A percentile compares a stretch with the other conserved stretches of the same genome.
Conservation (phyloP, 2,329 filamentous ascomycete species). For the Dactylellina cionopaga region DNA sequence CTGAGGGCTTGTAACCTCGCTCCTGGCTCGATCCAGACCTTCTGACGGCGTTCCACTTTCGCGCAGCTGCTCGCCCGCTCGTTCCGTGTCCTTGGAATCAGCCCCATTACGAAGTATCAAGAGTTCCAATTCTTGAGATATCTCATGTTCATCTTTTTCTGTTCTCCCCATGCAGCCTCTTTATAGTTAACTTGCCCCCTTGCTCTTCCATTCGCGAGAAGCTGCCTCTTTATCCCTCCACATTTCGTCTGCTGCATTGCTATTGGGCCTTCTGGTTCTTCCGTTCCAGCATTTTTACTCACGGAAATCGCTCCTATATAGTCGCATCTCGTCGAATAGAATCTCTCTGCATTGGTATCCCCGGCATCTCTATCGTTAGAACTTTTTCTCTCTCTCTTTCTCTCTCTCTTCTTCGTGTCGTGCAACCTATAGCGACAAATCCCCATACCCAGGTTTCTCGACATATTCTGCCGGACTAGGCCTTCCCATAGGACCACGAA, state of each 20-base stretch:
- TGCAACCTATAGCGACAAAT: conserved; percentile 46
- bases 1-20: neutral
- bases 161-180: conserved; percentile 13
- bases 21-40: conserved; percentile 19
- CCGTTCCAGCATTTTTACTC: conserved; percentile 33
- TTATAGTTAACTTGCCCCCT: conserved; percentile 23
- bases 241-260: conserved; percentile 49
- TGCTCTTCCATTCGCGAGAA: conserved; percentile 41
- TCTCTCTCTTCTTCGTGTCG: conserved; percentile 17
- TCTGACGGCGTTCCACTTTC: conserved; percentile 32
- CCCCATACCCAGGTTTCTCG: conserved; percentile 11
- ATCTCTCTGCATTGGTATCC: conserved; percentile 42
- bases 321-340: conserved; percentile 52
- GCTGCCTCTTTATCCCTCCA: conserved; percentile 39
- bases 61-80: conserved; percentile 11
- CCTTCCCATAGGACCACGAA: conserved; percentile 23
- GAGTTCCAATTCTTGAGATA: conserved; percentile 12
- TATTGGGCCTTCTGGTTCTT: conserved; percentile 37
- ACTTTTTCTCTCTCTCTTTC: conserved; percentile 5
- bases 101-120: conserved; percentile 20
- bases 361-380: conserved; percentile 38
- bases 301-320: conserved; percentile 31
- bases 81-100: neutral
- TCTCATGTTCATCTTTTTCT: conserved; percentile 9
- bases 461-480: neutral